Evolutionary conservation across 2,329 filamentous ascomycete genomes (phyloP).

Genomic region (Xylaria sp.): DNA sequence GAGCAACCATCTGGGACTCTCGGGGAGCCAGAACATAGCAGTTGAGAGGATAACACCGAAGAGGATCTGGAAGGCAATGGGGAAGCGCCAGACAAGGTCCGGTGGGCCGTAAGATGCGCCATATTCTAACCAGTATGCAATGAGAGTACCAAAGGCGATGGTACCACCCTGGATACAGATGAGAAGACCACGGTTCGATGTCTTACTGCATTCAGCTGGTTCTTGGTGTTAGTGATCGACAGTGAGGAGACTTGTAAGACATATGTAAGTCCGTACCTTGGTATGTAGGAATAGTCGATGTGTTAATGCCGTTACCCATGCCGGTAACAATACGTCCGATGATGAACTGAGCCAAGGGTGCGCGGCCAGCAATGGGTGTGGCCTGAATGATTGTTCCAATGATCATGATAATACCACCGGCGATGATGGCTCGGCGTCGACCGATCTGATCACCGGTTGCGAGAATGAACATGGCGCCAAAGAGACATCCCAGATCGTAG

Average conservation of each 20-base stretch:
- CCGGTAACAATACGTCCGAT: constrained; percentile 47
- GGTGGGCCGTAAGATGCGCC: constrained; percentile 40
- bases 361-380: constrained; percentile 29
- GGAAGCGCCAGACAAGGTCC: constrained; percentile 50
- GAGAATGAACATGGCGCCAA: constrained; percentile 46
- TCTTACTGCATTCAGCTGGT: constrained; percentile 40
- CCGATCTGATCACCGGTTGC: constrained; percentile 49
- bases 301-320: constrained; percentile 49
- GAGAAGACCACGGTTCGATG: constrained; percentile 39
- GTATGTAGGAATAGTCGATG: constrained; percentile 42
- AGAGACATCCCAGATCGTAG: constrained; percentile 42
- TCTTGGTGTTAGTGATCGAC: constrained; percentile 6
- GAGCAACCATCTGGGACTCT: constrained; percentile 42
- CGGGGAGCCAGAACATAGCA: constrained; percentile 42
- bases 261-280: constrained; percentile 30
- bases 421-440: constrained; percentile 50
- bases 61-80: constrained; percentile 45
- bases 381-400: constrained; percentile 52
- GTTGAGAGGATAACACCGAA: constrained; percentile 41
- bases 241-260: too few relatives aligned
- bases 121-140: constrained; percentile 49
- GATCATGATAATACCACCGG: constrained; percentile 51
- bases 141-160: constrained; percentile 41
- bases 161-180: constrained; percentile 42
- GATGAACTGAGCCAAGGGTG: constrained; percentile 41